phyloP scores from a whole-genome alignment of 306 rosid species.

The Cucurbita pepo region DNA sequence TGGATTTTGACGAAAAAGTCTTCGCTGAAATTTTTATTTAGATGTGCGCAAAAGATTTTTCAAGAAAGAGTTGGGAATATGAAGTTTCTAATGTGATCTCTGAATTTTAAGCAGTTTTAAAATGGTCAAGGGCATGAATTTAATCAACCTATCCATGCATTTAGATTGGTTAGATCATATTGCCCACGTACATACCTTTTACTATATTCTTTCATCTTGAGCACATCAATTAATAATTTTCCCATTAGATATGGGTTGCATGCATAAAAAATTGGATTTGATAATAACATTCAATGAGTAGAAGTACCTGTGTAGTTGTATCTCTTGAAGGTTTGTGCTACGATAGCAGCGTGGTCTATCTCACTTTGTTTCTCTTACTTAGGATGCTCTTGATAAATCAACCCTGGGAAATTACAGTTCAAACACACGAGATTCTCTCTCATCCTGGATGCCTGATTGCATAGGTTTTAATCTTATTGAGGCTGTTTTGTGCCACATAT shows the following conservation, averaged over 20 bases:
- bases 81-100: neutral
- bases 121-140: neutral
- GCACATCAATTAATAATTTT: neutral
- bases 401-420: slow-evolving; percentile 71
- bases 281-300: neutral
- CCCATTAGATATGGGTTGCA: neutral
- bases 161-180: neutral
- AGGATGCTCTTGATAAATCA: slow-evolving; percentile 84
- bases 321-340: slow-evolving; percentile 5
- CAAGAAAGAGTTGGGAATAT: neutral
- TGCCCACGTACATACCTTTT: neutral
- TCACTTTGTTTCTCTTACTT: slow-evolving; percentile 17
- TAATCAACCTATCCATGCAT: neutral
- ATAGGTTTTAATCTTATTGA: slow-evolving; percentile 93
- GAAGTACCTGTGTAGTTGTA: neutral
- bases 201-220: neutral
- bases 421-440: slow-evolving; percentile 64
- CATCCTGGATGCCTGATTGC: slow-evolving; percentile 80
- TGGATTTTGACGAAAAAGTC: no score
- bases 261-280: neutral
- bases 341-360: neutral
- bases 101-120: neutral
- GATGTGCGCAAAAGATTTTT: neutral
- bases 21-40: no score
- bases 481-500: slow-evolving; percentile 87